Evolutionary conservation across 2,329 filamentous ascomycete species (phyloP), one percentile per base, ranked within the genome.

Genomic region (Cordyceps cateniannulata): DNA sequence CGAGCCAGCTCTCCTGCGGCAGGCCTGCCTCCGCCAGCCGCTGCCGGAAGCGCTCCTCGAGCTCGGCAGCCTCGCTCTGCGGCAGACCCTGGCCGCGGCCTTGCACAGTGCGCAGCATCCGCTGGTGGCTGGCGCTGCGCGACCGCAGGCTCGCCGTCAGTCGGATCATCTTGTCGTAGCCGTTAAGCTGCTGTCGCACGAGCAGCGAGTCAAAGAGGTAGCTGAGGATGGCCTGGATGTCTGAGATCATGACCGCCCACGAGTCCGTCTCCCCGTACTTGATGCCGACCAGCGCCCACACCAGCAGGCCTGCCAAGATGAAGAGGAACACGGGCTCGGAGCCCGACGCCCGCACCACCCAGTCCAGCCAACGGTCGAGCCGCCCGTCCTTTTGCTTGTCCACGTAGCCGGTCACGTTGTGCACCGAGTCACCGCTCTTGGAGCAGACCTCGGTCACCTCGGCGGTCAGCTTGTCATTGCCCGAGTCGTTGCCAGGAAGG

Each of bases 141-240:
- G 73, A 76, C 18, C 69, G 64, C 50, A 75, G 65, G 52, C 66
- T 65, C 18, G 65, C 66, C 1, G 72, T 70, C 27, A 73, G 68
- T 0, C 67, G 68, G 3, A 68, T 65, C 7, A 71, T 64, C 10
- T 64, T 60, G 6, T 68, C 66, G n/a, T 69, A 69, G 12, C 67
- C 66, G 62, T 72, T 75, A 38, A 69, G 68, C 62, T 75, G 73
- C 65, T 76, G 73, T 1, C 74, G 69, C 66, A 75, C 71, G 44
- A 75, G 72, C 18, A 76, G 68, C 8, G 72, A 73, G 27, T 72
- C 73, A 10, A 71, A 74, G 44, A 73, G 65, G 61, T 75, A 75
- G 55, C 72, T 69, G 57, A 73, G 67, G 56, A 76, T 73, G 16
- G 73, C 72, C 54, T 69, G 70, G 12, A 69, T 65, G 52, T 76